These are phyloP conservation scores for Vigna radiata DNA, from an alignment of 306 rosid genomes.

Conservation along the genomic window DNA sequence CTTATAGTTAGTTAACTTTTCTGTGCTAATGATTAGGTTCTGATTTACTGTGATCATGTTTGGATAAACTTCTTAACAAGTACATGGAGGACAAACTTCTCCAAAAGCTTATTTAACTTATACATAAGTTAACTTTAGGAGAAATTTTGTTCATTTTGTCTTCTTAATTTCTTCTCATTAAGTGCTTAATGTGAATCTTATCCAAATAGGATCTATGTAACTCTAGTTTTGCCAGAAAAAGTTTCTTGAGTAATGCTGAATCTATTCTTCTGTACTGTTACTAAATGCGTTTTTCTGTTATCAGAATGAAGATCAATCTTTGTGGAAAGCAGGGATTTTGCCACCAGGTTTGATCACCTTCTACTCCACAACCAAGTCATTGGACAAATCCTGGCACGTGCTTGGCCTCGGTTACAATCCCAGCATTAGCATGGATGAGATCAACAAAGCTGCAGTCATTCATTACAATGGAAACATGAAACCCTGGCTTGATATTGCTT, in stretches of 20 bases:
- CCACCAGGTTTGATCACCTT: slow-evolving; percentile 91
- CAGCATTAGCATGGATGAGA: slow-evolving; percentile 94
- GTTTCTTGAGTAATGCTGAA: slow-evolving; percentile 26
- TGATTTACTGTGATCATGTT: not conserved
- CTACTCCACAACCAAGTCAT: slow-evolving; percentile 84
- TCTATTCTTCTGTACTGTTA: slow-evolving; percentile 27
- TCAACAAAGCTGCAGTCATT: slow-evolving; percentile 93
- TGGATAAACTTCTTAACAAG: not conserved
- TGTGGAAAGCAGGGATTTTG: slow-evolving; percentile 78
- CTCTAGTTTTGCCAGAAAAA: slow-evolving; percentile 8
- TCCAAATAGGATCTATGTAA: not conserved
- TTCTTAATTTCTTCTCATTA: not conserved
- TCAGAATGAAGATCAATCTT: slow-evolving; percentile 77
- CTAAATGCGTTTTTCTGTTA: slow-evolving; percentile 30
- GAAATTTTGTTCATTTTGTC: not conserved
- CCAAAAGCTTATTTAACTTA: not conserved
- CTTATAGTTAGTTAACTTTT: slow-evolving; percentile 10
- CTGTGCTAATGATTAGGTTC: slow-evolving; percentile 18
- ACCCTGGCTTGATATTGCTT: slow-evolving; percentile 98
- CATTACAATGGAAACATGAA: slow-evolving; percentile 99
- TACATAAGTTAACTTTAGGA: too few species aligned
- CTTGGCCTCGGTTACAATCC: slow-evolving; percentile 99
- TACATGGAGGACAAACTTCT: not conserved
- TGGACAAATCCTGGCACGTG: slow-evolving; percentile 99
- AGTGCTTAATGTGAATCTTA: not conserved